phyloP scores from a whole-genome alignment of 2,329 filamentous ascomycete genomes.

The Aspergillus carbonarius region DNA sequence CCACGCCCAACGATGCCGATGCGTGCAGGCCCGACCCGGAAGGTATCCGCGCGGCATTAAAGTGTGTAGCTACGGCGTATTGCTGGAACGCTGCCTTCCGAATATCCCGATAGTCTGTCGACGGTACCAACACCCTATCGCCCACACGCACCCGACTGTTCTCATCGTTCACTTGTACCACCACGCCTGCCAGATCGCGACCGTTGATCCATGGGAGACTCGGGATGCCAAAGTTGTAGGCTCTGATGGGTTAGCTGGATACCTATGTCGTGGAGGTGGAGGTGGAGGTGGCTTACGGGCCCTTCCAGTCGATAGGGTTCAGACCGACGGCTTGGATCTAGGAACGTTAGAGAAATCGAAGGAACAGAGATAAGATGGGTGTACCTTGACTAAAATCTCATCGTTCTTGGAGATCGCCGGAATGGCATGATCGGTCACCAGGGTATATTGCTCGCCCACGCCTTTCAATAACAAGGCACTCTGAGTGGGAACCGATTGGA shows the following conservation, averaged over 20 bases:
- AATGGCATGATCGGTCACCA: constrained; percentile 47
- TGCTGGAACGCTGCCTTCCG: constrained; percentile 72
- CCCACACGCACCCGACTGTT: constrained; percentile 55
- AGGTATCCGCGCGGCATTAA: constrained; percentile 65
- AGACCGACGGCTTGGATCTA: constrained; percentile 63
- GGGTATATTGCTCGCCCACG: constrained; percentile 51
- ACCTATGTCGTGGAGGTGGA: no score
- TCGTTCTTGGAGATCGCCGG: constrained; percentile 46
- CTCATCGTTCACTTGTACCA: constrained; percentile 50
- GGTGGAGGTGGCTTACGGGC: constrained; percentile 54
- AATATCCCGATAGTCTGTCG: constrained; percentile 71
- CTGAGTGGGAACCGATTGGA: constrained; percentile 34
- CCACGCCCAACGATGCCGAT: constrained; percentile 66
- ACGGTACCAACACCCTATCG: constrained; percentile 63
- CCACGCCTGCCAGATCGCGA: constrained; percentile 66
- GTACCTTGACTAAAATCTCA: constrained; percentile 62
- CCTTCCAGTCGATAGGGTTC: constrained; percentile 77
- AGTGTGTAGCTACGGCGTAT: constrained; percentile 64
- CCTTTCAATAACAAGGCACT: constrained; percentile 53
- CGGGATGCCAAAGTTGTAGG: constrained; percentile 70
- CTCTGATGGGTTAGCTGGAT: constrained; percentile 43
- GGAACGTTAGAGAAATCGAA: not conserved
- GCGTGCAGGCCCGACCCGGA: constrained; percentile 52
- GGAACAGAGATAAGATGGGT: not conserved
- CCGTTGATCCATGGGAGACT: constrained; percentile 67